These are phyloP conservation scores for Trichocomaceae sp. DNA, from an alignment of 2,329 filamentous ascomycete genomes.

Conservation along the genomic window DNA sequence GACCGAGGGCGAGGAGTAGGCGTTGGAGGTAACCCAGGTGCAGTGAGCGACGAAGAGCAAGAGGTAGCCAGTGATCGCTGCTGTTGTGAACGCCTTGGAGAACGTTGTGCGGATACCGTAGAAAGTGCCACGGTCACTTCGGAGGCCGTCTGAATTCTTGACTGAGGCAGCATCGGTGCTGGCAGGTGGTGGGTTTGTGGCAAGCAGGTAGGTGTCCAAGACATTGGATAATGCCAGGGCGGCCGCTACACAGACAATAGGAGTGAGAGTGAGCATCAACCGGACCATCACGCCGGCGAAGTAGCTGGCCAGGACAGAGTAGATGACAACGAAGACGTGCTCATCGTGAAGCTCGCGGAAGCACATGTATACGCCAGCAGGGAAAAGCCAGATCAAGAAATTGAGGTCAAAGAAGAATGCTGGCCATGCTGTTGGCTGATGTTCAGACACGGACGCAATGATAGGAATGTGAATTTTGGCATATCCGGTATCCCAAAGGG, in stretches of 20 bases:
- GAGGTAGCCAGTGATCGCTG: slow-evolving; percentile 68
- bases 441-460: slow-evolving; percentile 98
- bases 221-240: slow-evolving; percentile 83
- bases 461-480: slow-evolving; percentile 99
- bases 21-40: slow-evolving; percentile 98
- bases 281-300: slow-evolving; percentile 99
- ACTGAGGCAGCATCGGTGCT: slow-evolving; percentile 49
- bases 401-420: slow-evolving; percentile 99
- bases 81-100: slow-evolving; percentile 73
- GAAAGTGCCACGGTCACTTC: slow-evolving; percentile 63
- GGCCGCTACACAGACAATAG: slow-evolving; percentile 89
- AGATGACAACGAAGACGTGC: slow-evolving; percentile 96
- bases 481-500: slow-evolving; percentile 96
- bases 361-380: slow-evolving; percentile 95
- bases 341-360: slow-evolving; percentile 91
- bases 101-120: slow-evolving; percentile 76
- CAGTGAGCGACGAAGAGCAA: slow-evolving; percentile 94
- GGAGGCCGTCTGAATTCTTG: slow-evolving; percentile 47
- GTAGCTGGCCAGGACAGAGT: slow-evolving; percentile 93
- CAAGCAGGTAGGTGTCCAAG: slow-evolving; percentile 73
- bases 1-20: slow-evolving; percentile 96
- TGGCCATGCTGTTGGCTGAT: slow-evolving; percentile 97
- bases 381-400: slow-evolving; percentile 98
- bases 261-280: slow-evolving; percentile 94
- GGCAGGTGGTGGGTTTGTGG: slow-evolving; percentile 39